Conservation (phyloP, 208 protist genomes). For the Hexamita inflata region DNA sequence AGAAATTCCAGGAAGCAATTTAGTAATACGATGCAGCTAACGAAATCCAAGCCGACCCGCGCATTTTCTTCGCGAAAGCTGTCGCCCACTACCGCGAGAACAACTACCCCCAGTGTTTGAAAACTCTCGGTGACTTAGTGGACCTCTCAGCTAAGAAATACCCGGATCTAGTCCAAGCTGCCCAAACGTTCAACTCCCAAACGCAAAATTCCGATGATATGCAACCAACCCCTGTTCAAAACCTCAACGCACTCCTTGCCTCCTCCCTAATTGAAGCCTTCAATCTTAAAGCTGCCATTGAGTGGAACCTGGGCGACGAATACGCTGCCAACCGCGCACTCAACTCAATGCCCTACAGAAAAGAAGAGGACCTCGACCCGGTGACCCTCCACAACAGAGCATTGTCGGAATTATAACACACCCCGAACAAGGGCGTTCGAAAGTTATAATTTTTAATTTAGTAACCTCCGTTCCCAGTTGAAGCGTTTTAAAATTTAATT, state of each 20-base stretch:
- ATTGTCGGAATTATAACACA: background rate
- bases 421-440: background rate
- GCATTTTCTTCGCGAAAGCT: conserved; percentile 16
- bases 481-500: conserved; percentile 21
- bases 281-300: conserved; percentile 8
- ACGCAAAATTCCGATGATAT: background rate
- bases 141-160: background rate
- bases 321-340: background rate
- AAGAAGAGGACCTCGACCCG: conserved; percentile 9
- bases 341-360: background rate
- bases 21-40: background rate
- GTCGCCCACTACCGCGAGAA: conserved; percentile 14
- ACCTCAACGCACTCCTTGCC: background rate
- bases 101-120: conserved; percentile 24
- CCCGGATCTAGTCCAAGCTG: conserved; percentile 1
- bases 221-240: background rate
- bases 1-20: conserved; percentile 13
- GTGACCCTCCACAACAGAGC: conserved; percentile 20
- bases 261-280: conserved; percentile 17
- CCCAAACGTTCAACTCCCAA: background rate
- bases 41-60: conserved; percentile 12
- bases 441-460: conserved; percentile 22
- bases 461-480: conserved; percentile 10
- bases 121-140: conserved; percentile 9
- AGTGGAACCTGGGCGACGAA: conserved; percentile 26